Evolutionary conservation across 129 eudicot species (phyloP), one percentile per base, ranked within the genome.

Genomic region (Saposhnikovia divaricata): DNA sequence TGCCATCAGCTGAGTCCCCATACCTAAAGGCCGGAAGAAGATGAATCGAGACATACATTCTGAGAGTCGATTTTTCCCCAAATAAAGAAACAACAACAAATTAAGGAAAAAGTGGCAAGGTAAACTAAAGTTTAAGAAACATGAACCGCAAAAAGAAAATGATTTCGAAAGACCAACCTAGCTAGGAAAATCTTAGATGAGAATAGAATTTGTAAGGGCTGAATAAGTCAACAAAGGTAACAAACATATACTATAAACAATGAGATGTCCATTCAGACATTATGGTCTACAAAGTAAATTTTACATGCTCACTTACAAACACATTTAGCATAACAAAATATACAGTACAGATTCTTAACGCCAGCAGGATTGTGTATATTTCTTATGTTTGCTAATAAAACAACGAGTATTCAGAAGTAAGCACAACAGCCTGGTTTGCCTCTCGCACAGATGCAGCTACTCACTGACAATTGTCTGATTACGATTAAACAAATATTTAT

Each of bases 1-100:
- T 95, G 37, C 99, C 97, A 88, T 95, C 96, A 83, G 92, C 90
- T 66, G 46, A 75, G 85, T 95, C 97, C 96, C 96, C 99, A 69
- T 95, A 95, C 81, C 97, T 90, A 39, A 97, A 90, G 27, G 37
- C 37, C 37, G 37, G 99, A 95, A 57, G 99, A 96, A 74, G 92
- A 92, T 79, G 99, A 95, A 50, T 95, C 87, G 16, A 95, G 93
- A 61, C 97, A 90, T 44, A 92, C 96, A 82, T 90, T 95, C 65
- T 95, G 90, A 8, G 98, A 97, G 66, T 72, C 84, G 94, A 81
- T 92, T 92, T 82, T 94, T 93, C 68, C 97, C 97, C 97, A 92
- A 83, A 45, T 74, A 31, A 45, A 81, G 37, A 78, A 79, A 72
- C 21, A 65, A 2, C 16, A 53, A n/a, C 28, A 19, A 27, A 48